Conservation (phyloP, 768 basidiomycete genomes). For the Russula sp. region DNA sequence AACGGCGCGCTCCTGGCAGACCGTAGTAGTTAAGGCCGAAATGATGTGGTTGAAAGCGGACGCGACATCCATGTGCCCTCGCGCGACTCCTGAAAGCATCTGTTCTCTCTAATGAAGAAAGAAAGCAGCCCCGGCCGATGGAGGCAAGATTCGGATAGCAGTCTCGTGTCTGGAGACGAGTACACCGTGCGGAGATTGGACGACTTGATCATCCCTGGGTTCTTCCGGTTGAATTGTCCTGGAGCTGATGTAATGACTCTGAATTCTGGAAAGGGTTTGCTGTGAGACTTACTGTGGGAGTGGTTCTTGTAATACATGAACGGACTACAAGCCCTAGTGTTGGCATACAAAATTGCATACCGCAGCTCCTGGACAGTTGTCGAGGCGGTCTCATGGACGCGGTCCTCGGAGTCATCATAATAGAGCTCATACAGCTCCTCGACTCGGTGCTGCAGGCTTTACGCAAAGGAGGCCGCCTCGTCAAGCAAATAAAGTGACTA, state of each 20-base stretch:
- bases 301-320: slow-evolving; percentile 99
- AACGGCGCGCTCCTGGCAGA: no score
- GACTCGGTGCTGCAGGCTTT: slow-evolving; percentile 87
- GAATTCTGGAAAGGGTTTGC: background rate
- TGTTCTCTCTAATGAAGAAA: no score
- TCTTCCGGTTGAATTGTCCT: no score
- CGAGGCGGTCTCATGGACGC: slow-evolving; percentile 65
- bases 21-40: background rate
- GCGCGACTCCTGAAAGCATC: no score
- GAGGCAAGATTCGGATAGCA: slow-evolving; percentile 54
- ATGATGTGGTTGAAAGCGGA: no score
- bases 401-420: slow-evolving; percentile 74
- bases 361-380: slow-evolving; percentile 96
- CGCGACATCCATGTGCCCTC: no score
- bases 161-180: slow-evolving; percentile 35
- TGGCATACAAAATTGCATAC: slow-evolving; percentile 94
- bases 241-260: background rate
- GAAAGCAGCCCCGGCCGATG: slow-evolving; percentile 38
- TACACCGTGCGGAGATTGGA: no score
- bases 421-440: slow-evolving; percentile 75
- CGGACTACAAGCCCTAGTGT: slow-evolving; percentile 97
- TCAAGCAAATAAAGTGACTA: slow-evolving; percentile 99
- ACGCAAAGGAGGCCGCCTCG: slow-evolving; percentile 79
- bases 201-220: no score
- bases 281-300: slow-evolving; percentile 63